Conservation (phyloP, 441 rosid genomes). For the Gossypium davidsonii region DNA sequence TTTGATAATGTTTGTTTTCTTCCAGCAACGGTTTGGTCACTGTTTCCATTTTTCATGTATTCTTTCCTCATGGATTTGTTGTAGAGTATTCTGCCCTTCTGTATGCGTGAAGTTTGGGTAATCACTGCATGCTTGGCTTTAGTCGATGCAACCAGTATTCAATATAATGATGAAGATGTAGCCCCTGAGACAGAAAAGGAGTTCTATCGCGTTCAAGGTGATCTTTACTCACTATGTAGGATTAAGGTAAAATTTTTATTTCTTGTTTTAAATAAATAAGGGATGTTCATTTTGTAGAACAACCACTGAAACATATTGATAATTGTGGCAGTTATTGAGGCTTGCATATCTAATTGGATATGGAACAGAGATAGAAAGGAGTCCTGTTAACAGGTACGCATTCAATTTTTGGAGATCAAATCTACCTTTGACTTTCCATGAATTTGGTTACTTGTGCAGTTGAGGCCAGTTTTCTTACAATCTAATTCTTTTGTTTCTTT, state of each 20-base stretch:
- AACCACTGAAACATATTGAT: conserved; percentile 23
- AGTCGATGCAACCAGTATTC: conserved; percentile 63
- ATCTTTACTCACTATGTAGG: conserved; percentile 90
- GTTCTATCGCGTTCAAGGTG: conserved; percentile 87
- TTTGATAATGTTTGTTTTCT: conserved; percentile 7
- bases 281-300: conserved; percentile 10
- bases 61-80: conserved; percentile 23
- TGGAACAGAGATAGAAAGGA: conserved; percentile 85
- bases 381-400: conserved; percentile 85
- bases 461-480: neutral
- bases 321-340: conserved; percentile 84
- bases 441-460: conserved; percentile 10
- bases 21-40: conserved; percentile 9
- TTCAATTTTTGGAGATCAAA: conserved; percentile 10
- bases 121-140: conserved; percentile 85
- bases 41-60: neutral
- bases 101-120: conserved; percentile 93
- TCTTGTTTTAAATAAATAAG: conserved; percentile 10
- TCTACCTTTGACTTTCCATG: conserved; percentile 2
- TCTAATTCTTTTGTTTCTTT: conserved; percentile 13
- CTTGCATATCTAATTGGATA: conserved; percentile 93
- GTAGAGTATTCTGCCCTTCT: conserved; percentile 71
- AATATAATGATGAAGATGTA: conserved; percentile 54
- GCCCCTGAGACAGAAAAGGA: conserved; percentile 83
- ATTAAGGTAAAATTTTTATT: conserved; percentile 53